Base-by-base conservation (phyloP, 352 stramenopile species). In the Pelagophyceae sp. region DNA sequence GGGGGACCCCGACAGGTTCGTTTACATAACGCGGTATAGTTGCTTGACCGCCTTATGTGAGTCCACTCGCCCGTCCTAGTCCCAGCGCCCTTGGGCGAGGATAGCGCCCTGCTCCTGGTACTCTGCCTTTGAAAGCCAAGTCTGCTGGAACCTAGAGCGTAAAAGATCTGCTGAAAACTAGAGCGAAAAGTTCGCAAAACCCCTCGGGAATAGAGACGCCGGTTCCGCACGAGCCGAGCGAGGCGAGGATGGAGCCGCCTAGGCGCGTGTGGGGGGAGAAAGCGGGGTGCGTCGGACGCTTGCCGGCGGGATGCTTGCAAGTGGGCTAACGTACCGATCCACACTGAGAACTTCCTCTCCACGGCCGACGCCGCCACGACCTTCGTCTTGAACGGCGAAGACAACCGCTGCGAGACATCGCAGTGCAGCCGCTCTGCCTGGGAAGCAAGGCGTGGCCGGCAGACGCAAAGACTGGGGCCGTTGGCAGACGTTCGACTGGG, bases 111-210 rank as follows among this genome's bases (percentile, higher is more conserved):
- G 88, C 82, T 96, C 91, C 58, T 95, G 90, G 83, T 96, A 96
- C 83, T 96, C 91, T 69, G 84, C 87, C 84, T 94, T 94, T 77
- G 91, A 93, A 83, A 96, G 94, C 90, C 90, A 95, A 90, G 95
- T 96, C 79, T 93, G 92, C 84, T 94, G 92, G 84, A 96, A 96
- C 29, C 89, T 94, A n/a, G n/a, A n/a, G n/a, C n/a, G n/a, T n/a
- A n/a, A n/a, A n/a, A n/a, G n/a, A n/a, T n/a, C n/a, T n/a, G n/a
- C n/a, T n/a, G n/a, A n/a, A n/a, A n/a, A n/a, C n/a, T n/a, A n/a
- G n/a, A n/a, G n/a, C n/a, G n/a, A n/a, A n/a, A n/a, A n/a, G n/a
- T n/a, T n/a, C n/a, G n/a, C n/a, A n/a, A n/a, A n/a, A n/a, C n/a
- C n/a, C n/a, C n/a, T n/a, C n/a, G n/a, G n/a, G n/a, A n/a, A n/a